phyloP scores from a whole-genome alignment of 2,329 filamentous ascomycete genomes.

The Ophiocordyceps camponoti-rufipedis region DNA sequence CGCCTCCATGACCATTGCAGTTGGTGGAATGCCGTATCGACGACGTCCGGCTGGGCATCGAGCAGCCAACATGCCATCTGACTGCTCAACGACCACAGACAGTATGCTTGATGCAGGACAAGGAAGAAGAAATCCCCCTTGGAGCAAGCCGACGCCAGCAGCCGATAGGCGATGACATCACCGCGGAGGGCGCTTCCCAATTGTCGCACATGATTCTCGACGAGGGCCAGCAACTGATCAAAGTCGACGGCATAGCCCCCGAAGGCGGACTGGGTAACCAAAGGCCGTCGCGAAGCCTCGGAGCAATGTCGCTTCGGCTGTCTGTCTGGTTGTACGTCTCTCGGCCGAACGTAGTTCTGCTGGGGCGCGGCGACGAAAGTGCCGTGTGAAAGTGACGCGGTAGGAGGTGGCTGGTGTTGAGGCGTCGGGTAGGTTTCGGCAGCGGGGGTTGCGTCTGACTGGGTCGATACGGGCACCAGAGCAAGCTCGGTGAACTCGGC shows the following conservation, averaged over 20 bases:
- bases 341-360: neutral
- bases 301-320: neutral
- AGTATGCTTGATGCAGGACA: conserved; percentile 46
- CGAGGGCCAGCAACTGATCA: neutral
- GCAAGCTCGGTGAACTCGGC: neutral
- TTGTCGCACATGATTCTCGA: conserved; percentile 17
- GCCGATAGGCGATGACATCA: conserved; percentile 14
- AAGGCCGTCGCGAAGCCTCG: neutral
- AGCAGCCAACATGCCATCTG: conserved; percentile 15
- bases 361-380: too few species aligned
- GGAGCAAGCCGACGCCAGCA: conserved; percentile 38
- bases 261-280: neutral
- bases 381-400: too few species aligned
- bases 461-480: neutral
- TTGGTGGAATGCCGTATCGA: conserved; percentile 8
- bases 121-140: conserved; percentile 44
- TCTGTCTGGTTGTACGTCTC: neutral
- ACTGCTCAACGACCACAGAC: conserved; percentile 27
- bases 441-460: neutral
- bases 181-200: conserved; percentile 5
- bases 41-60: neutral
- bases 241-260: neutral
- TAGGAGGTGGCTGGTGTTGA: too few species aligned
- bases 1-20: conserved; percentile 7
- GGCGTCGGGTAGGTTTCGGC: too few species aligned